These are phyloP conservation scores for Gillenia trifoliata DNA, from an alignment of 306 rosid species.

Conservation along the genomic window DNA sequence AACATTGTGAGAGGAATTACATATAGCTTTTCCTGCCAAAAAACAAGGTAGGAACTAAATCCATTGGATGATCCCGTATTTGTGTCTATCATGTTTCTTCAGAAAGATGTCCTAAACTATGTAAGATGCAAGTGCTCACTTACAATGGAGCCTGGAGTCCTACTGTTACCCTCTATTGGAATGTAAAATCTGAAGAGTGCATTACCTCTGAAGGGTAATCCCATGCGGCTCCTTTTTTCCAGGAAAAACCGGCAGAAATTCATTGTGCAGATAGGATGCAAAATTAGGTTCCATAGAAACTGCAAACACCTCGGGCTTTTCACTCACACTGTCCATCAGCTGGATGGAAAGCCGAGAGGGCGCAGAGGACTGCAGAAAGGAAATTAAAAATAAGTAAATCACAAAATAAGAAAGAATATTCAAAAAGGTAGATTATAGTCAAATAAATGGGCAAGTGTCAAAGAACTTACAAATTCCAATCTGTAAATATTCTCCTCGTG, in stretches of 20 bases:
- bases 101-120: background rate
- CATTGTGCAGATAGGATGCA: constrained; percentile 77
- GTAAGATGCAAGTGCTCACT: background rate
- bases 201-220: constrained; percentile 60
- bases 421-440: background rate
- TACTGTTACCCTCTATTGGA: background rate
- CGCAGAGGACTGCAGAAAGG: constrained; percentile 50
- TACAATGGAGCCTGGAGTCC: background rate
- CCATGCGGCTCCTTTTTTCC: constrained; percentile 66
- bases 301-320: constrained; percentile 85
- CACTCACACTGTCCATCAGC: constrained; percentile 82
- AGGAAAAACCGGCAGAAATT: constrained; percentile 60
- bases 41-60: background rate
- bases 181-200: constrained; percentile 8
- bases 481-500: constrained; percentile 91
- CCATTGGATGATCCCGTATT: background rate
- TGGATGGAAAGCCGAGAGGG: constrained; percentile 64
- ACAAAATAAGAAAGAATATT: background rate
- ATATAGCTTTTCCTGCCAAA: background rate
- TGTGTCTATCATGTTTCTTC: background rate
- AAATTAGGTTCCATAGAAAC: constrained; percentile 90
- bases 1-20: background rate
- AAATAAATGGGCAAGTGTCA: background rate
- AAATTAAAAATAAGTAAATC: background rate
- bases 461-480: constrained; percentile 65